phyloP scores from a whole-genome alignment of 805 yeast species.

The Barnettozyma populi region DNA sequence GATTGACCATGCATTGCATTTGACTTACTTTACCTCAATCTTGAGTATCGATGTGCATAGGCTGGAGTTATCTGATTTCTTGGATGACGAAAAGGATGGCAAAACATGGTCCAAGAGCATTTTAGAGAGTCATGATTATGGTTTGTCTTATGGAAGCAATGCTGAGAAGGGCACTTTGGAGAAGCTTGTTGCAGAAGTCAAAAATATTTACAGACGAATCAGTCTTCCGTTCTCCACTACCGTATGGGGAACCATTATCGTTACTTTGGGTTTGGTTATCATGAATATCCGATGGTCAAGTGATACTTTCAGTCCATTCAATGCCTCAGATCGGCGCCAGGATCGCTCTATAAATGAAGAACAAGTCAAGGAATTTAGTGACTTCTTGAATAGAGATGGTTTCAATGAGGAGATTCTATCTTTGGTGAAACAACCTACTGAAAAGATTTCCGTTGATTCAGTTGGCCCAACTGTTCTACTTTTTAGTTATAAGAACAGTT shows the following conservation, averaged over 20 bases:
- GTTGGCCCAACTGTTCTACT: background rate
- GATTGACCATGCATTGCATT: conserved; percentile 55
- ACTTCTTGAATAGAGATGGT: conserved; percentile 16
- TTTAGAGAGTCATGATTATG: background rate
- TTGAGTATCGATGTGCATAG: conserved; percentile 63
- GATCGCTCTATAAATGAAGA: background rate
- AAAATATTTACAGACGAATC: conserved; percentile 21
- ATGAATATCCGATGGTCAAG: conserved; percentile 33
- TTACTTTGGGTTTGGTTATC: conserved; percentile 25
- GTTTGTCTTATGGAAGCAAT: background rate
- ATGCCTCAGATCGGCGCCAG: background rate
- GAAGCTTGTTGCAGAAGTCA: conserved; percentile 2
- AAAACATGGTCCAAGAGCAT: conserved; percentile 8
- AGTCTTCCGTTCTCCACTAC: conserved; percentile 34
- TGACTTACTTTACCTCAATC: conserved; percentile 60
- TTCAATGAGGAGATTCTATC: conserved; percentile 18
- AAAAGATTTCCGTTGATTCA: background rate
- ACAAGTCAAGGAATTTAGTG: conserved; percentile 4
- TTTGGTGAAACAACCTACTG: background rate
- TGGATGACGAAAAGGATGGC: conserved; percentile 17
- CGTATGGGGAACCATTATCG: conserved; percentile 27
- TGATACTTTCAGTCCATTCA: conserved; percentile 9
- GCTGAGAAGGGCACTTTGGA: background rate
- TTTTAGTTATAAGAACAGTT: background rate
- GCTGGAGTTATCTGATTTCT: conserved; percentile 52